Evolutionary conservation across 176 grass and related monocot genomes (phyloP).

Genomic region (Phragmites australis): DNA sequence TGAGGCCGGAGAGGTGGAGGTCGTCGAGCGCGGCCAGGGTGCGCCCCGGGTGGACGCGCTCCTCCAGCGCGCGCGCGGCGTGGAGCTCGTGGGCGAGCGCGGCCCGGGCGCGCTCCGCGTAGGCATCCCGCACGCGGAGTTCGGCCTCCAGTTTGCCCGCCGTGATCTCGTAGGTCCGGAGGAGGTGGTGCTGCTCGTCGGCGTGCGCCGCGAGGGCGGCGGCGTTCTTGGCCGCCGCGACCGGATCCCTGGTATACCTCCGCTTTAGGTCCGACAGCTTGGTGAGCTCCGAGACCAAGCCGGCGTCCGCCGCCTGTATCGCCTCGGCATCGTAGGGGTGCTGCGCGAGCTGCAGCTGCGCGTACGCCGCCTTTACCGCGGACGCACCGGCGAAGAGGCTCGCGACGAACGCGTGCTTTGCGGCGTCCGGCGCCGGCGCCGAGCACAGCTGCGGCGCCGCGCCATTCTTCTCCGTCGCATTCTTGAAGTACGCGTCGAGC

Average conservation of each 20-base stretch:
- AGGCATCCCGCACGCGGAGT: conserved; percentile 55
- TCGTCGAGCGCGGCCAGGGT: conserved; percentile 57
- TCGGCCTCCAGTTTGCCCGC: conserved; percentile 62
- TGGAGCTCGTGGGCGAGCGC: conserved; percentile 41
- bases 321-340: conserved; percentile 61
- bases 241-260: conserved; percentile 32
- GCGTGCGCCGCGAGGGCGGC: conserved; percentile 8
- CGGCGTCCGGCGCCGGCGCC: conserved; percentile 1
- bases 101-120: conserved; percentile 31
- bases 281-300: conserved; percentile 67
- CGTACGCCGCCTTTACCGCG: conserved; percentile 88
- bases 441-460: neutral
- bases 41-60: conserved; percentile 42
- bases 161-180: conserved; percentile 73
- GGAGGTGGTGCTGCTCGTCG: conserved; percentile 50
- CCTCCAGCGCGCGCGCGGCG: conserved; percentile 41
- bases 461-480: conserved; percentile 26
- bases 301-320: conserved; percentile 64
- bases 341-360: conserved; percentile 77
- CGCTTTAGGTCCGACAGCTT: conserved; percentile 68
- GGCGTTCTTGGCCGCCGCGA: neutral
- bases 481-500: conserved; percentile 39
- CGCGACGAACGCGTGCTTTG: conserved; percentile 51
- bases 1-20: conserved; percentile 73
- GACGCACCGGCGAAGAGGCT: conserved; percentile 70